Conservation (phyloP, 768 basidiomycete species). For the Lactarius deliciosus region DNA sequence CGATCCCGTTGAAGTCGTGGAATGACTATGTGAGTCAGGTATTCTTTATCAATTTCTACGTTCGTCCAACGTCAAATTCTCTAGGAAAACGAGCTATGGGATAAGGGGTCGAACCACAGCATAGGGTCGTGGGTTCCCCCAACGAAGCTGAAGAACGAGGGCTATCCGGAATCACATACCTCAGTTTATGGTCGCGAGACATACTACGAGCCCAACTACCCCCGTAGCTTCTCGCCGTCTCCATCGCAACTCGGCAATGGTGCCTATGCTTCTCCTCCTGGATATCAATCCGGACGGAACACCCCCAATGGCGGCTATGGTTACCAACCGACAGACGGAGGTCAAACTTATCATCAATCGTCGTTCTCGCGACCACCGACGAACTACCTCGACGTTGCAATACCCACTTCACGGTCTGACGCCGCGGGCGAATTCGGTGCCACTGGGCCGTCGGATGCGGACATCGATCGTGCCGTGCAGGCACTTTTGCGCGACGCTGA, state of each 20-base stretch:
- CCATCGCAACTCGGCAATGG: slow-evolving; percentile 67
- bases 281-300: slow-evolving; percentile 76
- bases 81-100: slow-evolving; percentile 95
- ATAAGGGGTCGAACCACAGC: slow-evolving; percentile 94
- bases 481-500: slow-evolving; percentile 75
- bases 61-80: slow-evolving; percentile 13
- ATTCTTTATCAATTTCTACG: not conserved
- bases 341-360: slow-evolving; percentile 55
- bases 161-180: slow-evolving; percentile 73
- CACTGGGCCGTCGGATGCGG: slow-evolving; percentile 59
- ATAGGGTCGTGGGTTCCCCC: slow-evolving; percentile 92
- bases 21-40: slow-evolving; percentile 75
- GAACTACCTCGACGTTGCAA: slow-evolving; percentile 73
- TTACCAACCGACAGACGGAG: slow-evolving; percentile 30
- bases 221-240: slow-evolving; percentile 54
- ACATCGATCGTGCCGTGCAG: slow-evolving; percentile 74
- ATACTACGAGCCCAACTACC: slow-evolving; percentile 64
- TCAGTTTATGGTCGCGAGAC: slow-evolving; percentile 89
- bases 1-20: slow-evolving; percentile 96
- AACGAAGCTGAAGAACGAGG: slow-evolving; percentile 64
- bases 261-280: slow-evolving; percentile 51
- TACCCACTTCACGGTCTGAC: slow-evolving; percentile 54
- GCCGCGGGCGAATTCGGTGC: slow-evolving; percentile 44
- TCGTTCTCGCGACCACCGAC: slow-evolving; percentile 69
- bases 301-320: slow-evolving; percentile 50